phyloP scores from a whole-genome alignment of 2,329 filamentous ascomycete genomes.

The Botrytis byssoidea region DNA sequence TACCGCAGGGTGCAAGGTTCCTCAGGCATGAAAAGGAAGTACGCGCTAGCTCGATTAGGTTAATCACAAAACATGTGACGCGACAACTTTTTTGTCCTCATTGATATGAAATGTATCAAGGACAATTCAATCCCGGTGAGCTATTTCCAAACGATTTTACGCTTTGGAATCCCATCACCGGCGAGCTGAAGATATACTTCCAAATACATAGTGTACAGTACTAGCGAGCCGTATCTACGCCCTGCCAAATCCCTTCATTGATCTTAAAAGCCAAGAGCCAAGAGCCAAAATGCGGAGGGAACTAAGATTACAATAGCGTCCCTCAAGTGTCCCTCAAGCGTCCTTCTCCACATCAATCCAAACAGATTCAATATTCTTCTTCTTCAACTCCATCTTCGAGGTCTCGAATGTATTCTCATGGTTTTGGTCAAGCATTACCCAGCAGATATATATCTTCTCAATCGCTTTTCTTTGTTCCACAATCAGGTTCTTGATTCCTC shows the following conservation, averaged over 20 bases:
- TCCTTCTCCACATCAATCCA: background rate
- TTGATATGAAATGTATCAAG: background rate
- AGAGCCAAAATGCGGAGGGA: background rate
- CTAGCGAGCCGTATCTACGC: background rate
- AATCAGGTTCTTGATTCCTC: background rate
- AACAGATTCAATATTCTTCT: background rate
- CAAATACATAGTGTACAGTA: background rate
- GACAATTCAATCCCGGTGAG: background rate
- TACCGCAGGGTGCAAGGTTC: background rate
- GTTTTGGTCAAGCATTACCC: background rate
- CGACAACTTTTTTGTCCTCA: background rate
- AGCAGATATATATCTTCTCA: background rate
- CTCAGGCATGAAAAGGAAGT: background rate
- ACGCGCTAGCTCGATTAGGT: background rate
- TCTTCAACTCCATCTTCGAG: background rate
- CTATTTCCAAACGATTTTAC: background rate
- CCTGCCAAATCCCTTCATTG: background rate
- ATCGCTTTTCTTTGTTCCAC: background rate
- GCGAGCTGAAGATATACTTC: background rate
- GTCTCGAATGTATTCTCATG: background rate
- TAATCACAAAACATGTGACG: background rate
- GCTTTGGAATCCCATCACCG: background rate
- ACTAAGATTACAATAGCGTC: background rate
- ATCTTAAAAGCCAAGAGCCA: background rate
- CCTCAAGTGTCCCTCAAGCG: background rate